Conservation (phyloP, 306 rosid genomes). For the Herpetospermum pedunculosum region DNA sequence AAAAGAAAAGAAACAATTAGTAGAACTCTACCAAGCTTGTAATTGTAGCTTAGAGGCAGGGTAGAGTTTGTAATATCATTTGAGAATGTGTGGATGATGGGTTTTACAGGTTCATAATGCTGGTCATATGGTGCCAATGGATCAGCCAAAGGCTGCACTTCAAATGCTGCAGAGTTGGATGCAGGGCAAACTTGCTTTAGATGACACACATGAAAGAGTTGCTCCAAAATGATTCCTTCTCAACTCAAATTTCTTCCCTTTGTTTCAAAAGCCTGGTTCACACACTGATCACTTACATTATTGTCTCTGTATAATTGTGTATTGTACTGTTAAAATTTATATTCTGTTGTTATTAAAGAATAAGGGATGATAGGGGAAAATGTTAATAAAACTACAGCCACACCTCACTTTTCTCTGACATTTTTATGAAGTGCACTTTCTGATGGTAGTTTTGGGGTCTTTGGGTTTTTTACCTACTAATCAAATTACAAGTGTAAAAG, state of each 20-base stretch:
- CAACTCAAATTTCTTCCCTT: neutral
- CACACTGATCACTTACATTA: neutral
- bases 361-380: too few relatives aligned
- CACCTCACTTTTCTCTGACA: neutral
- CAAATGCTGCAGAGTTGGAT: slow-evolving; percentile 67
- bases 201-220: slow-evolving; percentile 16
- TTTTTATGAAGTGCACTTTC: neutral
- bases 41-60: neutral
- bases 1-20: neutral
- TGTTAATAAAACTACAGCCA: neutral
- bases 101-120: slow-evolving; percentile 51
- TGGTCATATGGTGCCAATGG: slow-evolving; percentile 96
- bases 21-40: too few relatives aligned
- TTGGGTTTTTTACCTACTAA: neutral
- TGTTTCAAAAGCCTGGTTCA: neutral
- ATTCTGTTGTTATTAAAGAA: too few relatives aligned
- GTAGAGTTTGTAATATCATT: neutral
- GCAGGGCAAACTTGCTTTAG: slow-evolving; percentile 46
- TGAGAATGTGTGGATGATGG: neutral
- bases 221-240: slow-evolving; percentile 19
- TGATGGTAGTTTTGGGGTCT: neutral
- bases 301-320: neutral
- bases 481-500: too few relatives aligned
- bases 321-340: too few relatives aligned
- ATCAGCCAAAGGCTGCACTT: slow-evolving; percentile 78